Evolutionary conservation across 23 red algal genomes (phyloP).

Genomic region (Rhodosorus marinus): DNA sequence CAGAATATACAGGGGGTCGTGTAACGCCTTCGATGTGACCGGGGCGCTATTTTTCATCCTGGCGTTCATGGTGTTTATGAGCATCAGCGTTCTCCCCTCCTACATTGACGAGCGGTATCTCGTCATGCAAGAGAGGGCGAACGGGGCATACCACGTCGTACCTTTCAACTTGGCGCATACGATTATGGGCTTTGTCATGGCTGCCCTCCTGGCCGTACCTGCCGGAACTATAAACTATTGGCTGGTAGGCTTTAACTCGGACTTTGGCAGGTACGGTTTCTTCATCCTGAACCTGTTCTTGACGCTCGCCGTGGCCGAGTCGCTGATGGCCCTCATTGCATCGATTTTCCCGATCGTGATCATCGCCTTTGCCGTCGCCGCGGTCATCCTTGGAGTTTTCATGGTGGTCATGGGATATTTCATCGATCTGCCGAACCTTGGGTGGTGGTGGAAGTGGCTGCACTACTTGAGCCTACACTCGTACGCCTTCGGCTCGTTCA

Average conservation of each 20-base stretch:
- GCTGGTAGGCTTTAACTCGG: constrained; percentile 35
- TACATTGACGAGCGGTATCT: constrained; percentile 69
- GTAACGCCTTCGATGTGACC: constrained; percentile 22
- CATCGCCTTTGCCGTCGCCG: constrained; percentile 50
- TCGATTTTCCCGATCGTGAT: constrained; percentile 48
- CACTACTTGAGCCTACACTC: constrained; percentile 23
- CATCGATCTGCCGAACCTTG: constrained; percentile 33
- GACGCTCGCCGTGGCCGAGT: constrained; percentile 45
- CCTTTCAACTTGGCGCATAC: constrained; percentile 38
- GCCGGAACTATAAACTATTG: constrained; percentile 45
- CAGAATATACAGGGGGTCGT: constrained; percentile 14
- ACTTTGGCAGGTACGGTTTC: constrained; percentile 38
- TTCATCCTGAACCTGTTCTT: constrained; percentile 53
- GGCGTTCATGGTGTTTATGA: constrained; percentile 72
- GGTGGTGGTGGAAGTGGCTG: constrained; percentile 63
- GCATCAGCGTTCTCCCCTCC: constrained; percentile 36
- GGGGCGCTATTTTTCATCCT: constrained; percentile 44
- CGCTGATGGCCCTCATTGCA: constrained; percentile 63
- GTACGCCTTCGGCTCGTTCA: constrained; percentile 46
- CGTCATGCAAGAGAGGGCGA: constrained; percentile 46
- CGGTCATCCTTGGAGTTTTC: constrained; percentile 44
- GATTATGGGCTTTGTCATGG: constrained; percentile 31
- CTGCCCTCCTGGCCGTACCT: constrained; percentile 49
- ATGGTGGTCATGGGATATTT: constrained; percentile 63
- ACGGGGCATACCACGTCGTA: constrained; percentile 42